A percentile compares a stretch with the other conserved stretches of the same genome.
Evolutionary conservation across 371 early-diverging fungal genomes (phyloP).

Genomic region (Mortierella sp.): DNA sequence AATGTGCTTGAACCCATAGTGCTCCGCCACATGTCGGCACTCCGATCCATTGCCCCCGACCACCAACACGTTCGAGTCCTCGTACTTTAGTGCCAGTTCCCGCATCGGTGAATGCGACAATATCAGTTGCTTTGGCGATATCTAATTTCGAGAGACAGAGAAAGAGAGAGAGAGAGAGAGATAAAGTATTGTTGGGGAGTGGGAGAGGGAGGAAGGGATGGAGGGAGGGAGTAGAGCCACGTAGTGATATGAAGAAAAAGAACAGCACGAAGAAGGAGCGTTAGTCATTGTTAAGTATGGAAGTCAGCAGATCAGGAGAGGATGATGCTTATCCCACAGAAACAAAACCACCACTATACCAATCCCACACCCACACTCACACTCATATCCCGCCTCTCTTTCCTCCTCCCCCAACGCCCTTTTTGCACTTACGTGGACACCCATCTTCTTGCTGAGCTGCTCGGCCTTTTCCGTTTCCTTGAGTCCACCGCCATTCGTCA

Average conservation of each 20-base stretch:
- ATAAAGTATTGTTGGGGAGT: background rate
- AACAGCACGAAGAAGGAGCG: background rate
- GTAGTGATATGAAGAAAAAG: background rate
- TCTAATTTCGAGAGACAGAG: conserved; percentile 41
- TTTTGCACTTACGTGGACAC: conserved; percentile 61
- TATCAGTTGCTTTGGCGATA: conserved; percentile 78
- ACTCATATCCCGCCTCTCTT: too few relatives aligned
- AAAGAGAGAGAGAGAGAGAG: background rate
- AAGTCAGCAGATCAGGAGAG: background rate
- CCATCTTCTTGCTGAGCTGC: conserved; percentile 75
- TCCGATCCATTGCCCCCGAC: conserved; percentile 78
- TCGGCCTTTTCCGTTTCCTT: conserved; percentile 81
- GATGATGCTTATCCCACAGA: background rate
- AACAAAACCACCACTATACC: background rate
- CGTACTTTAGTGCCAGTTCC: conserved; percentile 67
- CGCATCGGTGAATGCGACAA: conserved; percentile 92
- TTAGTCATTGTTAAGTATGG: background rate
- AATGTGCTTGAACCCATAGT: conserved; percentile 84
- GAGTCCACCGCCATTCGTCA: conserved; percentile 93
- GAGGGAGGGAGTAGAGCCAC: background rate
- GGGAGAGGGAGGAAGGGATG: background rate
- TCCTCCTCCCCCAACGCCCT: background rate
- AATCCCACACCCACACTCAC: background rate
- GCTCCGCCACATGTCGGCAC: conserved; percentile 74
- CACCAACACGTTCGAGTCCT: conserved; percentile 73